These are phyloP conservation scores for Sporisorium scitamineum DNA, from an alignment of 1,284 basidiomycete genomes.

Conservation along the genomic window DNA sequence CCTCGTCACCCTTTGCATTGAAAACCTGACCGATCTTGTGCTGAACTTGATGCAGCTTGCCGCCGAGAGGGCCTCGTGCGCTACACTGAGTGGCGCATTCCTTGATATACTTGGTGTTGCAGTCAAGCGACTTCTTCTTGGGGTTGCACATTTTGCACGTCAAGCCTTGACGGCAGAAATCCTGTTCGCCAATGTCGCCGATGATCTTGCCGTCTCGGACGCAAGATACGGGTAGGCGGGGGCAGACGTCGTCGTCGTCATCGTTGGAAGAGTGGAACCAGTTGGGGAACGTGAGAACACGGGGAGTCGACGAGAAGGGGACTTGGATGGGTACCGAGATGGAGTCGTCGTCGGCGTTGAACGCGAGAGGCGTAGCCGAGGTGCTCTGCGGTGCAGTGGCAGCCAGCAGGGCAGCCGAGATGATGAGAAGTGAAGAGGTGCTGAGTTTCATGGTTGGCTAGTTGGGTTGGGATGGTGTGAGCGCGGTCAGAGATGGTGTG, in stretches of 20 bases:
- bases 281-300: constrained; percentile 43
- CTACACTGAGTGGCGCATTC: constrained; percentile 41
- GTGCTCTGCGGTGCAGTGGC: no score
- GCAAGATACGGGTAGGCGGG: constrained; percentile 36
- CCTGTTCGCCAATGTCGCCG: constrained; percentile 47
- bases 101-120: constrained; percentile 50
- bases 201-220: constrained; percentile 47
- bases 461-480: not conserved
- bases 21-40: not conserved
- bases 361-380: constrained; percentile 31
- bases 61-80: constrained; percentile 52
- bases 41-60: constrained; percentile 14
- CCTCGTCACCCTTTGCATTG: constrained; percentile 29
- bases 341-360: constrained; percentile 36
- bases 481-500: not conserved
- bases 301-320: constrained; percentile 33
- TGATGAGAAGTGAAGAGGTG: constrained; percentile 21
- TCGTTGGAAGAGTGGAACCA: constrained; percentile 35
- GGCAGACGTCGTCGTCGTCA: constrained; percentile 49
- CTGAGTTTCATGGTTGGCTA: constrained; percentile 34
- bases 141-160: constrained; percentile 35
- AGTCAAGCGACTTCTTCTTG: constrained; percentile 49
- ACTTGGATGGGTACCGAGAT: constrained; percentile 53
- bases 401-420: constrained; percentile 30
- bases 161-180: constrained; percentile 39